phyloP scores from a whole-genome alignment of 2,329 filamentous ascomycete species.

The Lachnellula arida region DNA sequence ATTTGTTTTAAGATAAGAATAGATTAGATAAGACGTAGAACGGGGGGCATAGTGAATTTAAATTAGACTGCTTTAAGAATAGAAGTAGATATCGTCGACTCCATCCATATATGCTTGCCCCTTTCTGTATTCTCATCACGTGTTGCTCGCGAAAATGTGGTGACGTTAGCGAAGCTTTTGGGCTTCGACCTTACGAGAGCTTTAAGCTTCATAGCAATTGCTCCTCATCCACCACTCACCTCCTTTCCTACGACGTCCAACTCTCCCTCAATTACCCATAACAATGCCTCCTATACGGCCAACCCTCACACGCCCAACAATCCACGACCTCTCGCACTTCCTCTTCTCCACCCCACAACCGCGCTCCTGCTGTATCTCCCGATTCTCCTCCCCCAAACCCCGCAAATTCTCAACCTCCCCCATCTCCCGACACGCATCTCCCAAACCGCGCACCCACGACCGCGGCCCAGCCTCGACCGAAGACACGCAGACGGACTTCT shows the following conservation, averaged over 20 bases:
- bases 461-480: constrained; percentile 57
- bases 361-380: constrained; percentile 6
- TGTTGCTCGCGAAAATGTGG: background rate
- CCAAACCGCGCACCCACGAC: constrained; percentile 41
- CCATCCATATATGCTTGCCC: background rate
- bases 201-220: background rate
- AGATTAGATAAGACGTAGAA: background rate
- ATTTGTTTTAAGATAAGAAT: constrained; percentile 49
- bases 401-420: constrained; percentile 6
- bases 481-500: constrained; percentile 66
- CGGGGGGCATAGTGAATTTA: background rate
- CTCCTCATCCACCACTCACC: background rate
- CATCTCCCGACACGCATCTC: constrained; percentile 4
- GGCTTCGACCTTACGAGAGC: background rate
- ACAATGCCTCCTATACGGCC: constrained; percentile 21
- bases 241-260: background rate
- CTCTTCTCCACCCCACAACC: constrained; percentile 18
- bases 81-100: background rate
- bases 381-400: constrained; percentile 3
- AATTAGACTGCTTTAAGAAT: background rate
- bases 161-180: too few relatives aligned
- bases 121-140: background rate
- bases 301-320: constrained; percentile 19
- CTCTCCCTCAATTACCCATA: too few relatives aligned
- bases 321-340: constrained; percentile 22